These are phyloP conservation scores for Dipodascus geniculatus DNA, from an alignment of 805 yeast genomes.

Conservation along the genomic window DNA sequence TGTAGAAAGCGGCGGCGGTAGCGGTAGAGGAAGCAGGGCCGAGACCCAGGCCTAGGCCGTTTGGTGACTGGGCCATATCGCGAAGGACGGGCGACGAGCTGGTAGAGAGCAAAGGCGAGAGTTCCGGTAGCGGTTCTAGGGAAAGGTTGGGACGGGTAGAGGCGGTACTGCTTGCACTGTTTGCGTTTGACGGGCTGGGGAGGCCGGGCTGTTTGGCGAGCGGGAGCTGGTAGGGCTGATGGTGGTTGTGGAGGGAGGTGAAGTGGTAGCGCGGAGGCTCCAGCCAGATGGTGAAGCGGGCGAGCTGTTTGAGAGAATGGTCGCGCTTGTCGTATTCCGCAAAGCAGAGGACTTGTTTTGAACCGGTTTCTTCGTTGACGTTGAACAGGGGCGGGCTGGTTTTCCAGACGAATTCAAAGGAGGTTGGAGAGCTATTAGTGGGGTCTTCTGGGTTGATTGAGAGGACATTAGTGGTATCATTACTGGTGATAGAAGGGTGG, in stretches of 20 bases:
- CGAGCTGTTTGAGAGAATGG: conserved; percentile 23
- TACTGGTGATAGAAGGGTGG: not conserved
- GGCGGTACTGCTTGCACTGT: not conserved
- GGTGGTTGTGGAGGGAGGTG: conserved; percentile 4
- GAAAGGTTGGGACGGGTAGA: not conserved
- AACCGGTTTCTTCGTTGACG: conserved; percentile 12
- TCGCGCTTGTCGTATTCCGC: conserved; percentile 28
- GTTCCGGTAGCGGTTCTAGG: not conserved
- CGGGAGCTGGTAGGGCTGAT: conserved; percentile 2
- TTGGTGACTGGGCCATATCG: not conserved
- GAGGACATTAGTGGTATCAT: not conserved
- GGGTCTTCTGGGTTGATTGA: not conserved
- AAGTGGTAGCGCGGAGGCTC: conserved; percentile 11
- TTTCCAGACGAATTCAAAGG: conserved; percentile 23
- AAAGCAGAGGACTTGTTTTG: conserved; percentile 26
- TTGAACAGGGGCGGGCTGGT: conserved; percentile 19
- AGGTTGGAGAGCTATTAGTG: conserved; percentile 5
- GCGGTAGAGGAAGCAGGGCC: not conserved
- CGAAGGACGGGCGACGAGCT: not conserved
- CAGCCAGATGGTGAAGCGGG: conserved; percentile 25
- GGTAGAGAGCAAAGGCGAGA: not conserved
- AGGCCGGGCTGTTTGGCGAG: conserved; percentile 1
- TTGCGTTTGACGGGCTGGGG: not conserved
- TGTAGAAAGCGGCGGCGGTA: not conserved
- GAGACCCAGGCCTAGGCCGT: not conserved